phyloP scores from a whole-genome alignment of 805 yeast genomes.

The Candida maltosa region DNA sequence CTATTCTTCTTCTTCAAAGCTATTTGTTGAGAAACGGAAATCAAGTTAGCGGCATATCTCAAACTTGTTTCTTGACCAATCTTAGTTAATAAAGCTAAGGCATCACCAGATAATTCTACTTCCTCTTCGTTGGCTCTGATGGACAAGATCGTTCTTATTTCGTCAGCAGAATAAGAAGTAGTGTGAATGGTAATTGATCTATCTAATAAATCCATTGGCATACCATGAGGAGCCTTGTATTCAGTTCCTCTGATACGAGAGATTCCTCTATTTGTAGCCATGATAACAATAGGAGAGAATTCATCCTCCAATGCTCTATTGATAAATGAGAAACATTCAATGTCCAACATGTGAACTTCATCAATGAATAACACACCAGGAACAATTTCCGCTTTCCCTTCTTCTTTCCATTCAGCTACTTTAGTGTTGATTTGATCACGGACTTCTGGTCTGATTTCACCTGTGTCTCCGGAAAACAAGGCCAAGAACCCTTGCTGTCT shows the following conservation, averaged over 20 bases:
- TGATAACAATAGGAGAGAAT: slow-evolving; percentile 92
- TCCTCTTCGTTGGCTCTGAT: slow-evolving; percentile 95
- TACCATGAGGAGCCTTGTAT: slow-evolving; percentile 95
- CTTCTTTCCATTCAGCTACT: slow-evolving; percentile 98
- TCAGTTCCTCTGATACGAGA: slow-evolving; percentile 92
- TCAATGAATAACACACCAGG: slow-evolving; percentile 98
- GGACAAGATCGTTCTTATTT: slow-evolving; percentile 78
- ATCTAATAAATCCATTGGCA: slow-evolving; percentile 91
- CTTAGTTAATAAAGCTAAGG: slow-evolving; percentile 81
- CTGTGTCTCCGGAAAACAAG: slow-evolving; percentile 92
- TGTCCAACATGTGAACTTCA: slow-evolving; percentile 97
- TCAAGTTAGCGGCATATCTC: slow-evolving; percentile 88
- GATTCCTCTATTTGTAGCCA: slow-evolving; percentile 97
- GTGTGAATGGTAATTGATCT: slow-evolving; percentile 92
- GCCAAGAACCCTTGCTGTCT: slow-evolving; percentile 98
- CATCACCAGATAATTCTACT: slow-evolving; percentile 77
- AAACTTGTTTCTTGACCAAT: slow-evolving; percentile 88
- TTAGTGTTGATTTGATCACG: slow-evolving; percentile 95
- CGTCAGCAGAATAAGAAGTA: slow-evolving; percentile 69
- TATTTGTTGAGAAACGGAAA: slow-evolving; percentile 84
- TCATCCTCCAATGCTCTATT: slow-evolving; percentile 96
- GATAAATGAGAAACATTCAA: slow-evolving; percentile 92
- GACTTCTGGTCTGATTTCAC: slow-evolving; percentile 93
- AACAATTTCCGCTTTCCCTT: slow-evolving; percentile 95
- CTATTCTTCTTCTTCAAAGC: slow-evolving; percentile 76